Percentiles rank a stretch among this genome's conserved stretches.
These are phyloP conservation scores for Cetradonia linearis DNA, from an alignment of 495 filamentous ascomycete species.

Conservation along the genomic window DNA sequence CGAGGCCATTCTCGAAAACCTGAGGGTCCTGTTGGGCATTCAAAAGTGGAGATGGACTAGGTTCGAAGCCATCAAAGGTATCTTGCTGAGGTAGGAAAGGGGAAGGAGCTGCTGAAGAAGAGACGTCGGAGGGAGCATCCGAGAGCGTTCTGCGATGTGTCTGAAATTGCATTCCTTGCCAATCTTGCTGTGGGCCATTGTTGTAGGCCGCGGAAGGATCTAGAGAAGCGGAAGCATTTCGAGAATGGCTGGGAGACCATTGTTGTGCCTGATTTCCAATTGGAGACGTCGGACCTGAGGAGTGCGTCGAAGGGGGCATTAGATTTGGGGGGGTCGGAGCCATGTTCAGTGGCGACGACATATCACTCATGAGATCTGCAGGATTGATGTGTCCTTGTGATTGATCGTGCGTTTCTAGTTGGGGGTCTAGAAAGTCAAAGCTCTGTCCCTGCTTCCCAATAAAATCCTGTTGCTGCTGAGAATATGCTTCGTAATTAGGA, in stretches of 20 bases:
- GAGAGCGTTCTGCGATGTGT: constrained; percentile 74
- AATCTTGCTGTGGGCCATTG: constrained; percentile 51
- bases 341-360: constrained; percentile 60
- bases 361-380: constrained; percentile 58
- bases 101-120: constrained; percentile 69
- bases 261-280: constrained; percentile 36
- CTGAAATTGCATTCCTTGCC: constrained; percentile 63
- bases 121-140: constrained; percentile 72
- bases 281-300: constrained; percentile 44
- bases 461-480: constrained; percentile 18
- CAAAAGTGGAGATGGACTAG: constrained; percentile 70
- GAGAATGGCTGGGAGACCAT: constrained; percentile 55
- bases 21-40: constrained; percentile 57
- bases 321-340: constrained; percentile 38
- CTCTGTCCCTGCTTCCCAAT: constrained; percentile 18
- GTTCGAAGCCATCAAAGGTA: constrained; percentile 62
- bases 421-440: constrained; percentile 36
- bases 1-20: constrained; percentile 65
- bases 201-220: constrained; percentile 67
- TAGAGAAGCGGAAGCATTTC: constrained; percentile 69
- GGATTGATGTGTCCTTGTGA: constrained; percentile 39
- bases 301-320: constrained; percentile 19
- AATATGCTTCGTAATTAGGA: constrained; percentile 17
- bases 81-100: constrained; percentile 73
- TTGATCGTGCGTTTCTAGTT: constrained; percentile 34